A percentile compares a stretch with the other conserved stretches of the same genome.
Conservation (phyloP, 2,329 filamentous ascomycete species). For the Sporothrix brunneoviolacea region DNA sequence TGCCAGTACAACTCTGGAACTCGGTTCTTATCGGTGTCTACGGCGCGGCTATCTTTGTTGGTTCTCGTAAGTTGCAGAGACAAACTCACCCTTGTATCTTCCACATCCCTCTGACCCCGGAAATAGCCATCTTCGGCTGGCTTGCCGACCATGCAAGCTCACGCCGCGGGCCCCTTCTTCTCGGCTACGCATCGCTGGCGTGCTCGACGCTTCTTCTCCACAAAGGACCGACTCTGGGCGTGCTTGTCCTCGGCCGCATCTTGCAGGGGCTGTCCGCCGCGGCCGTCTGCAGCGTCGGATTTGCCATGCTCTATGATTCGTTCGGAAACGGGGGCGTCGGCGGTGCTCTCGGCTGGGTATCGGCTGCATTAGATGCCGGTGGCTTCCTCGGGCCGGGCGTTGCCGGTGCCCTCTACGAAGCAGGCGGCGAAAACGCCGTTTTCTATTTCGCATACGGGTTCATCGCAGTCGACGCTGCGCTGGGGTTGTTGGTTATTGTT, state of each 20-base stretch:
- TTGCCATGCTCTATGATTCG: constrained; percentile 14
- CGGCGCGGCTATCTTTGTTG: constrained; percentile 1
- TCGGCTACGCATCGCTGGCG: constrained; percentile 8
- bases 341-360: constrained; percentile 15
- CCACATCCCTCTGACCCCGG: not conserved
- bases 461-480: constrained; percentile 6
- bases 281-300: constrained; percentile 14
- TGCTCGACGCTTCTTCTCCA: constrained; percentile 16
- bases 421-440: constrained; percentile 10
- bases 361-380: constrained; percentile 13
- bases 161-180: constrained; percentile 11
- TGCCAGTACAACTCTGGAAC: constrained; percentile 8
- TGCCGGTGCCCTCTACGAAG: constrained; percentile 15
- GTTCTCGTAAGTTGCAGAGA: constrained; percentile 2
- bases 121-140: constrained; percentile 12
- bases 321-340: constrained; percentile 13
- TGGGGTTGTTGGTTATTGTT: constrained; percentile 10
- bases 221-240: constrained; percentile 10
- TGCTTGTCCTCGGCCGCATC: constrained; percentile 15
- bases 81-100: no score
- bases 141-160: constrained; percentile 23
- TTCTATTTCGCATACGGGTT: constrained; percentile 11
- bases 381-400: constrained; percentile 15
- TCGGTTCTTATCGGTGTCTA: constrained; percentile 4
- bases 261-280: constrained; percentile 17